Evolutionary conservation across 176 grass and related monocot genomes (phyloP).

Genomic region (Eragrostis nindensis): DNA sequence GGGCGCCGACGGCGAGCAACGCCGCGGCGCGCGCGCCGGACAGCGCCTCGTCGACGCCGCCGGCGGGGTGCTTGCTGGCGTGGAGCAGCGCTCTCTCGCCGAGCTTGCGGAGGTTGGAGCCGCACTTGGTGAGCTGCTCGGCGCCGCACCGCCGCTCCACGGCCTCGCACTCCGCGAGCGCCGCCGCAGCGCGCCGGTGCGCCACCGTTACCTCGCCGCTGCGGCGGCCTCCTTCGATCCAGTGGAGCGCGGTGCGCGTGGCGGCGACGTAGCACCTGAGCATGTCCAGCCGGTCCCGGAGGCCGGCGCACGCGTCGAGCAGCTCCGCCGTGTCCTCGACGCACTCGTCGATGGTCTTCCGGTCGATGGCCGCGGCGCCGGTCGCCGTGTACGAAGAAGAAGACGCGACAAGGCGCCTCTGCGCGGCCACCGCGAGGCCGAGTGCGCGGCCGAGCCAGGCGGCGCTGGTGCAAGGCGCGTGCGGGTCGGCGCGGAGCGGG

Average conservation of each 20-base stretch:
- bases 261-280: constrained; percentile 50
- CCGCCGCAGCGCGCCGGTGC: constrained; percentile 33
- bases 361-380: constrained; percentile 37
- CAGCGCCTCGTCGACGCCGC: constrained; percentile 46
- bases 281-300: constrained; percentile 49
- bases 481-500: constrained; percentile 55
- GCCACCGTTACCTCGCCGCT: neutral
- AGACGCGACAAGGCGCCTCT: constrained; percentile 43
- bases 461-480: constrained; percentile 45
- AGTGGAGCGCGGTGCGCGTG: constrained; percentile 58
- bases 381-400: neutral
- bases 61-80: constrained; percentile 11
- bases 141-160: constrained; percentile 62
- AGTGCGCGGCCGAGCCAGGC: constrained; percentile 68
- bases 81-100: constrained; percentile 69
- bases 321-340: constrained; percentile 69
- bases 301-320: constrained; percentile 69
- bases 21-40: constrained; percentile 56
- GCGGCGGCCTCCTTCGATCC: constrained; percentile 52
- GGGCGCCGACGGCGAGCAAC: constrained; percentile 49
- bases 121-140: constrained; percentile 77
- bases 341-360: constrained; percentile 51
- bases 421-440: constrained; percentile 49
- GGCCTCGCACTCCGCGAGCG: constrained; percentile 64
- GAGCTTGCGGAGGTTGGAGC: constrained; percentile 71